Conservation (phyloP, 2,329 filamentous ascomycete genomes). For the Fusarium torulosum region DNA sequence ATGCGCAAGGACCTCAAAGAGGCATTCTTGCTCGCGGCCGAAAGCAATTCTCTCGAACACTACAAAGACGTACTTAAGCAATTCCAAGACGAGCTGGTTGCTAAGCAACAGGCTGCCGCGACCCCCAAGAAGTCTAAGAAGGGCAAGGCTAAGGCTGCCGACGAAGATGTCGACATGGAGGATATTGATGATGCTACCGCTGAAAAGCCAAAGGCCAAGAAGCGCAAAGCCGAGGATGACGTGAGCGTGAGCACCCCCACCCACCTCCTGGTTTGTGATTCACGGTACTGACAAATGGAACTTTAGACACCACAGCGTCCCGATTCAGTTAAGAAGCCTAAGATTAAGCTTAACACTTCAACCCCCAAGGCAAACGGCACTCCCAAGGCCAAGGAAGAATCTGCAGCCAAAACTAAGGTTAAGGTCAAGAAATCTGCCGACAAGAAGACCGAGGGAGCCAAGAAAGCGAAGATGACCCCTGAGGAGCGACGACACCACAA, state of each 20-base stretch:
- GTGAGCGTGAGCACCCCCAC: slow-evolving; percentile 59
- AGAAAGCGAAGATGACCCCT: slow-evolving; percentile 69
- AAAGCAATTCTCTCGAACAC: slow-evolving; percentile 80
- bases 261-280: not conserved
- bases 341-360: slow-evolving; percentile 73
- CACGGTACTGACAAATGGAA: slow-evolving; percentile 28
- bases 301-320: slow-evolving; percentile 67
- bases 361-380: slow-evolving; percentile 38
- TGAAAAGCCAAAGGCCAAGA: slow-evolving; percentile 75
- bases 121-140: slow-evolving; percentile 59
- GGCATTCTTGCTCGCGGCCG: slow-evolving; percentile 83
- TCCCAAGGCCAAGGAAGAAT: slow-evolving; percentile 67
- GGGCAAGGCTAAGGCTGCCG: slow-evolving; percentile 64
- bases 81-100: slow-evolving; percentile 74
- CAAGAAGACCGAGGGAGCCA: slow-evolving; percentile 65
- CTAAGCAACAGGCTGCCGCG: slow-evolving; percentile 58
- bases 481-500: slow-evolving; percentile 71
- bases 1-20: slow-evolving; percentile 82
- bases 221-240: slow-evolving; percentile 90
- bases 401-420: slow-evolving; percentile 64
- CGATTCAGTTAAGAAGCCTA: slow-evolving; percentile 75
- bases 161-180: slow-evolving; percentile 71
- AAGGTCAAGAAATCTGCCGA: slow-evolving; percentile 70
- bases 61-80: slow-evolving; percentile 85
- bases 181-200: slow-evolving; percentile 67